Base-by-base conservation (phyloP, 495 filamentous ascomycete species). In the Penicillium ochrochloron region DNA sequence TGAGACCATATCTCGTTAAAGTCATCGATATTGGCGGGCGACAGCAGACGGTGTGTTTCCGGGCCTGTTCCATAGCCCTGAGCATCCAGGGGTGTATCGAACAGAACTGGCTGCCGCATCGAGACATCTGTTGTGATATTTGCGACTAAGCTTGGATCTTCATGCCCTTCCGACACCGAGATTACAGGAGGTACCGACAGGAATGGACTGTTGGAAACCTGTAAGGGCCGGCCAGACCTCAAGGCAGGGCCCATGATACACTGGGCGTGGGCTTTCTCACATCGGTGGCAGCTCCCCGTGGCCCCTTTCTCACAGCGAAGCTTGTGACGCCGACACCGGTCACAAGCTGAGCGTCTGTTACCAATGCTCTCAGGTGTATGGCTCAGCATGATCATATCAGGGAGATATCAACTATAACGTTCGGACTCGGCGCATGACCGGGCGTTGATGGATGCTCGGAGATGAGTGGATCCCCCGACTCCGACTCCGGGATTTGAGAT, bases 281-380 rank as follows among this genome's bases (percentile, higher is more conserved):
- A 60, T 37, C 57, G 57, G 2, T 29, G 57, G n/a, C 57, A 60
- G 21, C 41, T 42, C 57, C 12, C 27, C 1, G 57, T 21, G 34
- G 50, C 17, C 17, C 57, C 57, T 23, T 33, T 42, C 29, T 60
- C 57, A 23, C 57, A 60, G 10, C 57, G 57, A 15, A 60, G 57
- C 19, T 60, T 60, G 57, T 60, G 57, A 17, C 42, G 39, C 19
- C 57, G 44, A n/a, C 57, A 60, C 29, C 57, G 39, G 31, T 60
- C 57, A 46, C 57, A 60, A 14, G 57, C 57, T 5, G 57, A 60
- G 12, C 57, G 39, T 19, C 42, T 39, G 29, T 60, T 60, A 17
- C 57, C 57, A 15, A 60, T 12, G 15, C 12, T 51, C 23, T 48
- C 42, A 10, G 42, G 3, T 19, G 42, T 23, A 23, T 48, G 42